These are phyloP conservation scores for Vishniacozyma victoriae DNA, from an alignment of 768 basidiomycete genomes.

Conservation along the genomic window DNA sequence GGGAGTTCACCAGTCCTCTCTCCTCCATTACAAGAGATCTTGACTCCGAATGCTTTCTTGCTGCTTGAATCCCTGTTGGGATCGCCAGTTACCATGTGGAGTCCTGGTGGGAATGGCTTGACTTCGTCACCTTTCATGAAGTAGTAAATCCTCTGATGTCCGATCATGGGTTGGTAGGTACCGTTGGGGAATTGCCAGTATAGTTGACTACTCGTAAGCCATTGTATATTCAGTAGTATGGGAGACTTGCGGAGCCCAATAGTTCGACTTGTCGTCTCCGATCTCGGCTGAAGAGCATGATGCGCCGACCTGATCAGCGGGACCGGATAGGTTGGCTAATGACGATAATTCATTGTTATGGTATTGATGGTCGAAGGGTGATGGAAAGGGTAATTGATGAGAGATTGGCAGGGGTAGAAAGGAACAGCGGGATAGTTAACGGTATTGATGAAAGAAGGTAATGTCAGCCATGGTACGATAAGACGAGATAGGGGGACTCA, in stretches of 20 bases:
- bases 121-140: conserved; percentile 28
- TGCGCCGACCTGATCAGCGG: conserved; percentile 15
- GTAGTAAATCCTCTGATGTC: conserved; percentile 42
- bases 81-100: conserved; percentile 32
- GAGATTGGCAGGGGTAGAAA: too few relatives aligned
- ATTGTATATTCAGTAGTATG: too few relatives aligned
- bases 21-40: conserved; percentile 33
- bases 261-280: conserved; percentile 31
- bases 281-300: conserved; percentile 33
- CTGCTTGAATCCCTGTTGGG: conserved; percentile 11
- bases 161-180: conserved; percentile 33
- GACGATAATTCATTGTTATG: too few relatives aligned
- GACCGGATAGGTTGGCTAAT: conserved; percentile 9
- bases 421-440: background rate
- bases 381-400: background rate
- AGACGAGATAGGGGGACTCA: too few relatives aligned
- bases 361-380: background rate
- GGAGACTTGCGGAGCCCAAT: conserved; percentile 36
- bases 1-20: conserved; percentile 24
- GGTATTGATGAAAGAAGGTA: background rate
- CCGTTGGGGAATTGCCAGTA: conserved; percentile 41
- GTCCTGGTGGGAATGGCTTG: conserved; percentile 33
- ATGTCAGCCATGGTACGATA: too few relatives aligned
- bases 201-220: conserved; percentile 14
- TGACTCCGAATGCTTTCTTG: conserved; percentile 15